These are phyloP conservation scores for Candida fluviatilis DNA, from an alignment of 805 yeast species.

Conservation along the genomic window DNA sequence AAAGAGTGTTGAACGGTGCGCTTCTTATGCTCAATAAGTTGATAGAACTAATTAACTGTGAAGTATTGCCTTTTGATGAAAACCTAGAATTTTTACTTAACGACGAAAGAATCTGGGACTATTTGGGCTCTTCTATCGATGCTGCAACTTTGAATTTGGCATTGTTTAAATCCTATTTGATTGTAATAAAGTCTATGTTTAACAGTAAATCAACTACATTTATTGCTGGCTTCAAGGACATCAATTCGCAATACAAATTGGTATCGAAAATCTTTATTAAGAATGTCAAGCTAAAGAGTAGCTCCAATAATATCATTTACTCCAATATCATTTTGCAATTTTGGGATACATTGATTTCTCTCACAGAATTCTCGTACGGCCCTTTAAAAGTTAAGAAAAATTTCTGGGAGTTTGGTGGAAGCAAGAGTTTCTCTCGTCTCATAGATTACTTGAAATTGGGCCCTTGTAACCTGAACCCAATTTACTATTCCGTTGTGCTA, in stretches of 20 bases:
- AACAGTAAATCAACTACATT: slow-evolving; percentile 14
- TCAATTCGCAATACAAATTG: slow-evolving; percentile 29
- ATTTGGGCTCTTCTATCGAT: slow-evolving; percentile 19
- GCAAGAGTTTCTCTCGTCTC: slow-evolving; percentile 37
- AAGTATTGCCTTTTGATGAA: slow-evolving; percentile 3
- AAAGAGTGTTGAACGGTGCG: slow-evolving; percentile 50
- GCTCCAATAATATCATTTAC: slow-evolving; percentile 38
- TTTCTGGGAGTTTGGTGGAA: slow-evolving; percentile 52
- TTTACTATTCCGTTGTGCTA: slow-evolving; percentile 37
- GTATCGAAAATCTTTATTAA: slow-evolving; percentile 44
- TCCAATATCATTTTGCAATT: slow-evolving; percentile 46
- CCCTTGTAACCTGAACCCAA: slow-evolving; percentile 47
- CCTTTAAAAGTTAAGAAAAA: slow-evolving; percentile 37
- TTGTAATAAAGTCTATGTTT: slow-evolving; percentile 18
- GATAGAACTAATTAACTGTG: slow-evolving; percentile 16
- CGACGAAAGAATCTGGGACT: slow-evolving; percentile 32
- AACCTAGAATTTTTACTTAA: slow-evolving; percentile 19
- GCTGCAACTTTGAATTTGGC: slow-evolving; percentile 25
- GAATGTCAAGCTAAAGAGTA: slow-evolving; percentile 33
- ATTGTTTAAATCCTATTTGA: slow-evolving; percentile 26
- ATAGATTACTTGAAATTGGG: slow-evolving; percentile 48
- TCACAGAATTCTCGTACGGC: slow-evolving; percentile 28
- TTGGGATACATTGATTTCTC: slow-evolving; percentile 40
- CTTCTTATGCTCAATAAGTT: slow-evolving; percentile 43
- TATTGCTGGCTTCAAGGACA: slow-evolving; percentile 10